Percentiles rank a stretch among this genome's conserved stretches.
Evolutionary conservation across 2,329 filamentous ascomycete genomes (phyloP).

Genomic region (Diatrype stigma): DNA sequence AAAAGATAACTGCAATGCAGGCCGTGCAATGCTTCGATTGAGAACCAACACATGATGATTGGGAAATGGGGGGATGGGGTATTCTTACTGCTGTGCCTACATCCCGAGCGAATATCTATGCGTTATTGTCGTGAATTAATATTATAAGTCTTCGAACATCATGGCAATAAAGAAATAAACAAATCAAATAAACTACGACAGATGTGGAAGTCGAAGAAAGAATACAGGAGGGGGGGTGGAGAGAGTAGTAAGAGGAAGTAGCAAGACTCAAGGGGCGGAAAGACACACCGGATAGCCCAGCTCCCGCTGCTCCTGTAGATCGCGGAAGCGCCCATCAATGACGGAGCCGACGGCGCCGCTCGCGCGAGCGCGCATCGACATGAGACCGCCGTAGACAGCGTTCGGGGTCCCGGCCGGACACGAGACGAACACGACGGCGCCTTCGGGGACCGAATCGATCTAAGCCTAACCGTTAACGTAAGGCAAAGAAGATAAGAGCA

Average conservation of each 20-base stretch:
- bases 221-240: no score
- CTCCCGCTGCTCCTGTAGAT: slow-evolving; percentile 49
- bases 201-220: no score
- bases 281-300: slow-evolving; percentile 38
- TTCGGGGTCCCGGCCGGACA: slow-evolving; percentile 42
- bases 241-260: not conserved
- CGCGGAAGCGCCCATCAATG: slow-evolving; percentile 49
- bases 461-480: no score
- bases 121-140: no score
- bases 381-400: slow-evolving; percentile 51
- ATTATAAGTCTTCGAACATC: no score
- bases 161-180: no score
- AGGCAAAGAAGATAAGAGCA: no score
- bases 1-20: no score
- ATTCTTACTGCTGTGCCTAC: slow-evolving; percentile 32
- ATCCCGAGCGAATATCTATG: slow-evolving; percentile 38
- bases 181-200: no score
- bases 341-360: slow-evolving; percentile 43
- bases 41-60: no score
- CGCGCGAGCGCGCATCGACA: slow-evolving; percentile 43
- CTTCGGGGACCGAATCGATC: slow-evolving; percentile 46
- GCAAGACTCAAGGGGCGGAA: not conserved
- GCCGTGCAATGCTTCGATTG: no score
- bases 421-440: slow-evolving; percentile 47
- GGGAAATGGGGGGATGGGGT: not conserved